These are phyloP conservation scores for Rutstroemia sp. DNA, from an alignment of 2,329 filamentous ascomycete genomes.

Conservation along the genomic window DNA sequence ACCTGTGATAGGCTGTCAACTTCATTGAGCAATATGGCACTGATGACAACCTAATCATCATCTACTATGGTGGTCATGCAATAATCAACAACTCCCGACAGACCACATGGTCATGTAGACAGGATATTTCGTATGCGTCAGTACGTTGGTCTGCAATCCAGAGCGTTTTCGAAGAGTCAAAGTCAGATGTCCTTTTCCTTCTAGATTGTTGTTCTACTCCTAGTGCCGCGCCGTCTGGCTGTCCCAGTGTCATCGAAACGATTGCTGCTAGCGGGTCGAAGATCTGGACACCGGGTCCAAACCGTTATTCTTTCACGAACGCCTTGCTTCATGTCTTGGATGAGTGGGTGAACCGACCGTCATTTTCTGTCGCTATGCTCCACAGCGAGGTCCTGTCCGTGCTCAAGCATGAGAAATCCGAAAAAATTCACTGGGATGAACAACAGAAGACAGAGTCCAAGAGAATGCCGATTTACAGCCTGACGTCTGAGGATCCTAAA, in stretches of 20 bases:
- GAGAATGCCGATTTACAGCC: constrained; percentile 12
- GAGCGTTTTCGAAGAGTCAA: constrained; percentile 17
- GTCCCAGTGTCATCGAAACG: constrained; percentile 15
- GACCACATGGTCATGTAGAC: constrained; percentile 15
- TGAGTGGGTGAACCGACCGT: constrained; percentile 15
- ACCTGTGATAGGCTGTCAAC: constrained; percentile 14
- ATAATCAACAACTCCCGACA: constrained; percentile 16
- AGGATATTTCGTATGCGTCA: constrained; percentile 10
- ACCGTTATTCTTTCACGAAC: constrained; percentile 15
- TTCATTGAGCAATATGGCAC: constrained; percentile 17
- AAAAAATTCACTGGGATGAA: not conserved
- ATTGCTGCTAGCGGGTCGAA: constrained; percentile 18
- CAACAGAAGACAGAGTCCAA: constrained; percentile 1
- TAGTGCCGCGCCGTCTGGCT: constrained; percentile 11
- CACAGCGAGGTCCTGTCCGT: constrained; percentile 18
- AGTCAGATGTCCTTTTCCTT: constrained; percentile 16
- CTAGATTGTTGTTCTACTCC: constrained; percentile 18
- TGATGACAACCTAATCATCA: constrained; percentile 17
- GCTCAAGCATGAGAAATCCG: constrained; percentile 5
- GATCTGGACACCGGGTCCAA: constrained; percentile 11
- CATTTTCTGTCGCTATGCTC: constrained; percentile 20
- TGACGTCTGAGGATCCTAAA: constrained; percentile 10
- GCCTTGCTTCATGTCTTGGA: constrained; percentile 17
- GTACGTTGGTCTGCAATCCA: constrained; percentile 20
- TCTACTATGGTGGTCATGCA: constrained; percentile 22